phyloP scores from a whole-genome alignment of 2,329 filamentous ascomycete species.

The Curvularia sp. region DNA sequence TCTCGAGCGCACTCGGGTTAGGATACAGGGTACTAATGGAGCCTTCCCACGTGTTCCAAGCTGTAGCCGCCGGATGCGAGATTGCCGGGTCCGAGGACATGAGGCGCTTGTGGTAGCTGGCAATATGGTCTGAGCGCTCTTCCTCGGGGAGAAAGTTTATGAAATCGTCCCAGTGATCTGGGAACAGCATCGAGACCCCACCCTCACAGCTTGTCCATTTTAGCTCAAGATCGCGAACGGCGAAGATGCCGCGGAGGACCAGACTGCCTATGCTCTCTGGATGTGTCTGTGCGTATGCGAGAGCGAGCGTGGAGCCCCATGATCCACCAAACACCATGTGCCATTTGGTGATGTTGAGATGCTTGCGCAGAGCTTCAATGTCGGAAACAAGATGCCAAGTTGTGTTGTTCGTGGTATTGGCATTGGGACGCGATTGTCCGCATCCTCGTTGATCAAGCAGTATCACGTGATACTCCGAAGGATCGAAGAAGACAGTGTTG shows the following conservation, averaged over 20 bases:
- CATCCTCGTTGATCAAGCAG: slow-evolving; percentile 59
- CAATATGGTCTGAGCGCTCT: slow-evolving; percentile 49
- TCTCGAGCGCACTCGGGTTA: slow-evolving; percentile 4
- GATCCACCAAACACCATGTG: slow-evolving; percentile 58
- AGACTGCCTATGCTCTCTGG: slow-evolving; percentile 51
- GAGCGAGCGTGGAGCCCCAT: slow-evolving; percentile 57
- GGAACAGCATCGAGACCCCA: slow-evolving; percentile 47
- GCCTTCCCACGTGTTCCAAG: slow-evolving; percentile 50
- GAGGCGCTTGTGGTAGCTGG: slow-evolving; percentile 53
- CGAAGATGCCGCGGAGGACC: slow-evolving; percentile 56
- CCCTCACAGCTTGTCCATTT: slow-evolving; percentile 45
- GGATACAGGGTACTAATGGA: slow-evolving; percentile 45
- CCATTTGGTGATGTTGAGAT: slow-evolving; percentile 56
- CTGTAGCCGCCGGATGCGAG: slow-evolving; percentile 43
- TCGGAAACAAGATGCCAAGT: slow-evolving; percentile 56
- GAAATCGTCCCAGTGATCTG: slow-evolving; percentile 52
- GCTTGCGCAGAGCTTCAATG: slow-evolving; percentile 54
- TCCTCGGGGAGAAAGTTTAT: slow-evolving; percentile 48
- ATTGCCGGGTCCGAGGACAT: slow-evolving; percentile 43
- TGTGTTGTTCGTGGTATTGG: slow-evolving; percentile 55
- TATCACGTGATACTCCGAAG: slow-evolving; percentile 54
- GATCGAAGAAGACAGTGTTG: slow-evolving; percentile 56
- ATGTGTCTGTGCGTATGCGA: slow-evolving; percentile 56
- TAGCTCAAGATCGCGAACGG: slow-evolving; percentile 48
- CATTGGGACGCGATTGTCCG: slow-evolving; percentile 54